phyloP scores from a whole-genome alignment of 768 basidiomycete species.

The Mycena filopes region DNA sequence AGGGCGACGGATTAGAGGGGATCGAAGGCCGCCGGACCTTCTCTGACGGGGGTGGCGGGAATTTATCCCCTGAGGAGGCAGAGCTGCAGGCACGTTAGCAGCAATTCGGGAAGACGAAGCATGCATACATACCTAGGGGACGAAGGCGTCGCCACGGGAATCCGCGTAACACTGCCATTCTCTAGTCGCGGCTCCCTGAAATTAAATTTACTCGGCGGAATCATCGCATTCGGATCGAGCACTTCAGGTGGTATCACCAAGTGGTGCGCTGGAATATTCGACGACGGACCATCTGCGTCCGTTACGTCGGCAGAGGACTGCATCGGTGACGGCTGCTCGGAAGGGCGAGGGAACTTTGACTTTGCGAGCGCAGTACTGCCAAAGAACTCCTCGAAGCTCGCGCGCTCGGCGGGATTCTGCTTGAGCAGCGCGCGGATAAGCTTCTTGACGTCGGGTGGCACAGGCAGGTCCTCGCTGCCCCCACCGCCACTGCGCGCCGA shows the following conservation, averaged over 20 bases:
- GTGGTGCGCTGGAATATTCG: slow-evolving; percentile 74
- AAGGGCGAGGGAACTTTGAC: slow-evolving; percentile 77
- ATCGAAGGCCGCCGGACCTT: slow-evolving; percentile 35
- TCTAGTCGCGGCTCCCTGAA: slow-evolving; percentile 57
- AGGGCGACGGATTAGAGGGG: slow-evolving; percentile 18
- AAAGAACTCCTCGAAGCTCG: slow-evolving; percentile 94
- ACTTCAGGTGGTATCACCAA: slow-evolving; percentile 82
- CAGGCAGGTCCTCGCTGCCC: slow-evolving; percentile 59
- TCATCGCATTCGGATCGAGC: slow-evolving; percentile 81
- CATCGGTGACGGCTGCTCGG: slow-evolving; percentile 47
- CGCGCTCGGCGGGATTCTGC: slow-evolving; percentile 84
- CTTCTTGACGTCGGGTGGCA: slow-evolving; percentile 84
- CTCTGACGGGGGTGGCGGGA: slow-evolving; percentile 35
- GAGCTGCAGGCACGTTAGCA: slow-evolving; percentile 26
- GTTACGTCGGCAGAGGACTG: slow-evolving; percentile 40
- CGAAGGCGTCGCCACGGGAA: slow-evolving; percentile 32
- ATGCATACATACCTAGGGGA: slow-evolving; percentile 39
- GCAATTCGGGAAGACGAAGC: neutral
- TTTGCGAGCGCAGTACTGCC: slow-evolving; percentile 79
- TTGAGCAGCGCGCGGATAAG: slow-evolving; percentile 88
- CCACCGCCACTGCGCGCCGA: slow-evolving; percentile 43
- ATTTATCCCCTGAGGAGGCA: slow-evolving; percentile 37
- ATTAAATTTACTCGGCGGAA: slow-evolving; percentile 84
- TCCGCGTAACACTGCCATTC: slow-evolving; percentile 35
- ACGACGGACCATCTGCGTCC: slow-evolving; percentile 44